Evolutionary conservation across 148 eudicot genomes (phyloP), one percentile per base, ranked within the genome.

Genomic region (Spergularia bocconei): DNA sequence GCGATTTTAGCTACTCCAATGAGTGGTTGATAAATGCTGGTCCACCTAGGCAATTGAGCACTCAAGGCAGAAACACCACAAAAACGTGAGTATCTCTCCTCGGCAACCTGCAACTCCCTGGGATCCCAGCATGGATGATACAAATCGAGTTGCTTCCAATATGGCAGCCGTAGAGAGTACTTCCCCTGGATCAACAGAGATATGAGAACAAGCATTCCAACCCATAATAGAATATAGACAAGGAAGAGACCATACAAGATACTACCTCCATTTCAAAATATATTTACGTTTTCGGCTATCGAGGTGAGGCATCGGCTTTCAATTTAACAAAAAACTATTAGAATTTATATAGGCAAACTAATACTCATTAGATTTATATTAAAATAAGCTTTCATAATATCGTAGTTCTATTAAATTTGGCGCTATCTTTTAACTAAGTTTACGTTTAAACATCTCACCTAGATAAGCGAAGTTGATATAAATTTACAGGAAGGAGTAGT

Each of bases 121-220:
- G 88, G 85, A 77, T 83, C 91, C 97, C 93, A 92, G 64, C 97
- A 95, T 21, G 94, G 95, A 85, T 96, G 97, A 82, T 96, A 96
- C 70, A 96, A 80, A 84, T 96, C 99, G 57, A 96, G 86, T 75
- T 92, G 94, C 74, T 88, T 96, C 98, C 98, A 96, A 72, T 78
- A 91, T 60, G 81, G 83, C 79, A 75, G 53, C 41, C 91, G 92
- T 79, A 96, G 79, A 67, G 90, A 87, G 84, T 96, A 96, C 86
- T 85, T 96, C 56, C 99, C 99, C 99, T 96, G 82, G 13, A 63
- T 75, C 20, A 77, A 25, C 68, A 67, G 36, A 67, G 14, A 53
- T 41, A 39, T 36, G 62, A 13, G 58, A 59, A 25, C 19, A 64
- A 57, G 57, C 56, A 78, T n/a, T 38, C 23, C 50, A 71, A 51